Evolutionary conservation across 2,329 filamentous ascomycete genomes (phyloP), one percentile per base, ranked within the genome.

Genomic region (Xylariomycetidae sp.): DNA sequence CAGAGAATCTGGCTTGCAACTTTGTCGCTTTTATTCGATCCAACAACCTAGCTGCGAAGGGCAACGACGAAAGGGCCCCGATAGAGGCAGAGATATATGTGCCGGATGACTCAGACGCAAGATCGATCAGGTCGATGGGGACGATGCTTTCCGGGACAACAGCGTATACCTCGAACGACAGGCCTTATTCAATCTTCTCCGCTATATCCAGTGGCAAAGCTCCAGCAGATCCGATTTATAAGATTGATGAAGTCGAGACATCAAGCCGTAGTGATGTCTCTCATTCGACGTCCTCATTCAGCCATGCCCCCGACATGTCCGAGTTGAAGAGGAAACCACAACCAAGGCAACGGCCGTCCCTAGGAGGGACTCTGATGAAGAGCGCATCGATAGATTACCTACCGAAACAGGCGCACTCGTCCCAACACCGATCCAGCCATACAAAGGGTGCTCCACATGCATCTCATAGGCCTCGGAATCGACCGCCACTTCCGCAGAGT

Each of bases 1-100:
- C 74, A 0, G 73, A 78, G 22, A 64, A 77, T 32, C 67, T 64
- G 16, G 74, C 74, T 1, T 74, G 71, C 28, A 70, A 71, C 0
- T 79, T 79, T 36, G 58, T 80, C 8, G 72, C 70, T 7, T 78
- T 77, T 37, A 74, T 78, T 36, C 64, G 72, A 6, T 78, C 74
- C 4, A 74, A 76, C 50, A 75, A 78, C 43, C 55, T 77, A 11
- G 58, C 66, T 11, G 48, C 58, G 11, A 54, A 60, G 19, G 56
- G 50, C 14, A 27, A 44, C n/a, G 34, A 40, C 15, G 42, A 47
- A 5, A 34, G 34, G 16, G 30, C 25, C 10, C 19, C 31, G 8
- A 15, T 41, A 9, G 44, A 43, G 11, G 42, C 45, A 22, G 40
- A 48, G 18, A 35, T 41, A 10, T 37, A 41, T 16, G 37, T 27